Evolutionary conservation across 2,329 filamentous ascomycete species (phyloP).

Genomic region (Cladosporium halotolerans): DNA sequence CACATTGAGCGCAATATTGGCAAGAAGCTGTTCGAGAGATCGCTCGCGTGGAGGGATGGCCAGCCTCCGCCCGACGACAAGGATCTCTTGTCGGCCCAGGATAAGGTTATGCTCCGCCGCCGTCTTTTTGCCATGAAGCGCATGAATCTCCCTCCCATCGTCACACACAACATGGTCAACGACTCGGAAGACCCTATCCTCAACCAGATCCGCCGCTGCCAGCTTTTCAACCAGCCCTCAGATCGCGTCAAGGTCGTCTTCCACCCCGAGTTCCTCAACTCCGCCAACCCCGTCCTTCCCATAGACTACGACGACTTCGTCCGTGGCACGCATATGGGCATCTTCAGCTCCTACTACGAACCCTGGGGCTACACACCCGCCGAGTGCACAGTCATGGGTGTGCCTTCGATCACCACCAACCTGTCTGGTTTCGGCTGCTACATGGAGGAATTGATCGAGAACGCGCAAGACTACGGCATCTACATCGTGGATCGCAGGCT

Average conservation of each 20-base stretch:
- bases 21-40: slow-evolving; percentile 88
- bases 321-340: slow-evolving; percentile 87
- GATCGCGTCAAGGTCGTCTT: slow-evolving; percentile 98
- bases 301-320: slow-evolving; percentile 99
- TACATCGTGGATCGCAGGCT: slow-evolving; percentile 95
- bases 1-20: slow-evolving; percentile 90
- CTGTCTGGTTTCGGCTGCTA: slow-evolving; percentile 97
- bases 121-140: slow-evolving; percentile 96
- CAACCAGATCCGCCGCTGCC: slow-evolving; percentile 90
- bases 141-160: slow-evolving; percentile 81
- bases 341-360: slow-evolving; percentile 98
- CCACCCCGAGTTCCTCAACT: slow-evolving; percentile 96
- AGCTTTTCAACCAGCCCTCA: slow-evolving; percentile 91
- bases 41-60: slow-evolving; percentile 91
- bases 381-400: slow-evolving; percentile 98
- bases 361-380: slow-evolving; percentile 98
- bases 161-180: slow-evolving; percentile 98
- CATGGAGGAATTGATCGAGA: slow-evolving; percentile 98
- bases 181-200: slow-evolving; percentile 88
- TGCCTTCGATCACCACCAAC: slow-evolving; percentile 97
- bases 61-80: slow-evolving; percentile 92
- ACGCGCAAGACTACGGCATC: slow-evolving; percentile 95
- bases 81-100: slow-evolving; percentile 84
- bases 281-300: slow-evolving; percentile 87
- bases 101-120: slow-evolving; percentile 85